Evolutionary conservation across 768 basidiomycete species (phyloP).

Genomic region (Coprinopsis sp.): DNA sequence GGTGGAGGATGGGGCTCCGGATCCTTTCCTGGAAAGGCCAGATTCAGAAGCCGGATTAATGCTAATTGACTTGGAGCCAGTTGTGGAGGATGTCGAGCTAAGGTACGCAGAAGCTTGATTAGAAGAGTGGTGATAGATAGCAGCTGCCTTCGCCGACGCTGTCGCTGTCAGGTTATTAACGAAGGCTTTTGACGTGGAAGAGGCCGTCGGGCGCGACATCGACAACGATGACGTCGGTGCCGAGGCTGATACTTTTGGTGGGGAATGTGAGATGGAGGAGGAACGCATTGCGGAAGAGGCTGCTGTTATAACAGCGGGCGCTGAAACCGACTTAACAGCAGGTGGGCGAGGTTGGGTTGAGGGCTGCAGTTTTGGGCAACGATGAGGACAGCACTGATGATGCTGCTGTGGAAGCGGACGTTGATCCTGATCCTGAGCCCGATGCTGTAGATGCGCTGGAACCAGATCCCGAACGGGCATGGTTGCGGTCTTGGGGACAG

Average conservation of each 20-base stretch:
- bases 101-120: too few relatives aligned
- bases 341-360: not conserved
- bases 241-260: not conserved
- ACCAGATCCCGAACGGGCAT: not conserved
- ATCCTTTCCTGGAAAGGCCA: too few relatives aligned
- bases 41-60: too few relatives aligned
- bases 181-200: too few relatives aligned
- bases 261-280: not conserved
- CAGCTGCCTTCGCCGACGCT: too few relatives aligned
- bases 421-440: not conserved
- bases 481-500: not conserved
- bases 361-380: not conserved
- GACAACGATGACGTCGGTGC: not conserved
- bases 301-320: not conserved
- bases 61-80: too few relatives aligned
- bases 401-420: not conserved
- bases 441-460: not conserved
- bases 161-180: too few relatives aligned
- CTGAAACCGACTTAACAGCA: not conserved
- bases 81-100: too few relatives aligned
- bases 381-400: constrained; percentile 7
- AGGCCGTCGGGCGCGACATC: not conserved
- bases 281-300: not conserved
- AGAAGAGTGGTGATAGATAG: too few relatives aligned
- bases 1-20: too few relatives aligned